Base-by-base conservation (phyloP, 345 rosid species). In the Syzygium grande region DNA sequence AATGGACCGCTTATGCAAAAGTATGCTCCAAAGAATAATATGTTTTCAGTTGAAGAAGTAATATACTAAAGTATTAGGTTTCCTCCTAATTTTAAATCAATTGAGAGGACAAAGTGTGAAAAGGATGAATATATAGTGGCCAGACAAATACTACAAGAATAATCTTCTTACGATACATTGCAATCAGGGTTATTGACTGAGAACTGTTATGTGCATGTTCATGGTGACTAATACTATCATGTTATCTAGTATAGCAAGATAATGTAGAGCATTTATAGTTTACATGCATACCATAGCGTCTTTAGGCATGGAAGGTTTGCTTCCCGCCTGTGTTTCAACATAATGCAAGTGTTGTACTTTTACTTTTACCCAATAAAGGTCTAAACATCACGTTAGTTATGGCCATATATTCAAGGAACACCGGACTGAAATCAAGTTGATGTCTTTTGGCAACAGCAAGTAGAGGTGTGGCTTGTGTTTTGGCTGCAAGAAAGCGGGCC, bases 401-500 rank as follows among this genome's bases (percentile, higher is more conserved):
- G 43, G 43, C 79, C 43, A 68, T 68, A 16, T 30, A 68, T 68
- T 65, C 79, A 30, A 63, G 38, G 21, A 63, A 68, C 3, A 6
- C 2, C 4, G 43, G 79, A 30, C 79, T 68, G 43, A 68, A 30
- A 8, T 68, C 79, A 16, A 68, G 79, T 16, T 65, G 1, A 56
- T 59, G 15, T 30, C 9, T 68, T 30, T 7, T 30, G 78, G 79
- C 34, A 3, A 83, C 85, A 84, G 85, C 85, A 51, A 49, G 55
- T 27, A 84, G 85, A 84, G 85, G 58, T 49, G 85, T 84, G 58
- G 85, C 58, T 53, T 84, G 85, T n/a, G 85, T 84, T 84, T 53
- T 84, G 8, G 85, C 85, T n/a, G 85, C 58, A n/a, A 84, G 85
- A 51, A 84, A 84, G 25, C 85, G 43, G 10, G 85, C 85, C 22